A percentile compares a stretch with the other conserved stretches of the same genome.
These are phyloP conservation scores for Acer negundo DNA, from an alignment of 345 rosid species.

Conservation along the genomic window DNA sequence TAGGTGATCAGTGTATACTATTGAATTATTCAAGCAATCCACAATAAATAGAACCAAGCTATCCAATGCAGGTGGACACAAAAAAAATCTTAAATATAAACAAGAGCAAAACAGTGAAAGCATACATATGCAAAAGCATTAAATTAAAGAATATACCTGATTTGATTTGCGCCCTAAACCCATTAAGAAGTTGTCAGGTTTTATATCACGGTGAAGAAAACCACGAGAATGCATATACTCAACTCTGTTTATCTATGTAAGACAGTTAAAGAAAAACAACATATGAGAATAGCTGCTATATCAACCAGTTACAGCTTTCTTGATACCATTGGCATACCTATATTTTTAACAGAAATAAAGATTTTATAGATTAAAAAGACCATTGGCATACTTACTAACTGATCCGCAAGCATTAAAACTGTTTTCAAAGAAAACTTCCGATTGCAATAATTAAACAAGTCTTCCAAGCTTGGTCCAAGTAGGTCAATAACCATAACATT, in stretches of 20 bases:
- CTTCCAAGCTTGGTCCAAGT: constrained; percentile 94
- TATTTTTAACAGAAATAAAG: background rate
- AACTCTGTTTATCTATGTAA: constrained; percentile 71
- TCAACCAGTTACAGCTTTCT: background rate
- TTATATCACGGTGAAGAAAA: constrained; percentile 91
- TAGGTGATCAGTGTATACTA: background rate
- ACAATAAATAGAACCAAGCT: background rate
- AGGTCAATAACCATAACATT: constrained; percentile 92
- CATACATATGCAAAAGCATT: background rate
- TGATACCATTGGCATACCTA: constrained; percentile 21
- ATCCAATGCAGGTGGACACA: background rate
- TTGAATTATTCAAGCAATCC: background rate
- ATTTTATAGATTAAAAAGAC: background rate
- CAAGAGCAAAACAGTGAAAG: background rate
- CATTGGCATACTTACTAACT: constrained; percentile 55
- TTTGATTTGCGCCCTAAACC: constrained; percentile 93
- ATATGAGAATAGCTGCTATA: constrained; percentile 6
- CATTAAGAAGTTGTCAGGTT: constrained; percentile 93
- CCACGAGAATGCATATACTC: constrained; percentile 91
- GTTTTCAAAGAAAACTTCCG: constrained; percentile 76
- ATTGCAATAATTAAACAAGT: constrained; percentile 83
- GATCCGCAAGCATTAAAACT: constrained; percentile 94
- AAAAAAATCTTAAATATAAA: background rate
- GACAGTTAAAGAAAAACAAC: constrained; percentile 6
- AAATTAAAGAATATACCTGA: constrained; percentile 51